Evolutionary conservation across 169 alveolate genomes (phyloP).

Genomic region (Plasmodium vivax): DNA sequence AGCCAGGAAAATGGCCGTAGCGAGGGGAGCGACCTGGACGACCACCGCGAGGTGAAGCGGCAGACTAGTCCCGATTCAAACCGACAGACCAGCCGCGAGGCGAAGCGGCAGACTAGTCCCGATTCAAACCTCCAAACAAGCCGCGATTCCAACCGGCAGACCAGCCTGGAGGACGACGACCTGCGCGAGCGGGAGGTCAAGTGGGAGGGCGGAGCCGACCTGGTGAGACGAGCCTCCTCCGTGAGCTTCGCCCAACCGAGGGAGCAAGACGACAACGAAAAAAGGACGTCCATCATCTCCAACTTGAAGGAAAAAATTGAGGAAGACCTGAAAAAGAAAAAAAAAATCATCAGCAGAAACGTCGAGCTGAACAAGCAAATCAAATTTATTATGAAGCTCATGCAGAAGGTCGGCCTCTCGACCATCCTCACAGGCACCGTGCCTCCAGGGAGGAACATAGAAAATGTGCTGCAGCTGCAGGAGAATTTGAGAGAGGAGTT

Average conservation of each 20-base stretch:
- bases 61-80: not conserved
- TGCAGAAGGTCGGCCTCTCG: slow-evolving; percentile 73
- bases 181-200: not conserved
- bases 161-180: not conserved
- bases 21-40: not conserved
- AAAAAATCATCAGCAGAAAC: slow-evolving; percentile 61
- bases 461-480: slow-evolving; percentile 57
- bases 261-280: slow-evolving; percentile 52
- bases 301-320: slow-evolving; percentile 68
- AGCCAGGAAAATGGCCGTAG: not conserved
- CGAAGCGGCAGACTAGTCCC: not conserved
- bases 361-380: slow-evolving; percentile 73
- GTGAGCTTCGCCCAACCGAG: not conserved
- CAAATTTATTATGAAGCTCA: slow-evolving; percentile 68
- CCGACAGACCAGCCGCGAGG: not conserved
- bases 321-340: slow-evolving; percentile 65
- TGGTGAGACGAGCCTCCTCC: not conserved
- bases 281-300: slow-evolving; percentile 67
- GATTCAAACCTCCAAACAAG: not conserved
- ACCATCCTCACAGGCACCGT: slow-evolving; percentile 65
- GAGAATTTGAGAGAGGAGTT: slow-evolving; percentile 65
- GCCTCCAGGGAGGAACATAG: slow-evolving; percentile 74
- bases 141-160: not conserved
- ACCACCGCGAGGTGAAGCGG: not conserved
- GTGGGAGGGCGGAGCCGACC: not conserved